A percentile compares a stretch with the other conserved stretches of the same genome.
Evolutionary conservation across 225 moss, liverwort and hornwort genomes (phyloP).

Genomic region (Sphagnum contortum): DNA sequence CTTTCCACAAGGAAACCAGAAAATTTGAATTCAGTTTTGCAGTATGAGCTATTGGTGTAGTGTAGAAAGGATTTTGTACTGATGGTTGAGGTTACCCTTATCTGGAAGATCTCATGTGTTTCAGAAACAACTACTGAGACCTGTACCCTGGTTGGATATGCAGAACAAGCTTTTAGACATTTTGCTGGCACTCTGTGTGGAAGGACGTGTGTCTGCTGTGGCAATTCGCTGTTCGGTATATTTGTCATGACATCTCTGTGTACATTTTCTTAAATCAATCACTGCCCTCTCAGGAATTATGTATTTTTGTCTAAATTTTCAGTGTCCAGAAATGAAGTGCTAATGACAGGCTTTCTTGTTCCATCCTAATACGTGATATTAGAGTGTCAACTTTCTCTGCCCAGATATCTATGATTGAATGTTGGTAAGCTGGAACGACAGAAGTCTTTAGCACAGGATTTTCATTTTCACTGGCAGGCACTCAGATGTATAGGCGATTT

Average conservation of each 20-base stretch:
- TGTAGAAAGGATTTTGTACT: no score
- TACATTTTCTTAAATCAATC: no score
- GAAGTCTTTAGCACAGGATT: no score
- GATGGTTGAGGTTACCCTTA: no score
- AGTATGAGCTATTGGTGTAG: background rate
- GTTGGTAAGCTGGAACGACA: no score
- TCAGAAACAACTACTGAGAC: no score
- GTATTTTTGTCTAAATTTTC: background rate
- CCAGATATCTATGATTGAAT: no score
- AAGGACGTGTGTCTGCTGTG: slow-evolving; percentile 80
- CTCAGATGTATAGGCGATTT: slow-evolving; percentile 92
- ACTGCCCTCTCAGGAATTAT: background rate
- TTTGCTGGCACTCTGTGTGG: slow-evolving; percentile 74
- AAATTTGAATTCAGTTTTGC: no score
- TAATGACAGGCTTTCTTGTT: no score
- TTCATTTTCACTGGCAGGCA: slow-evolving; percentile 34
- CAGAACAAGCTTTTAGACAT: slow-evolving; percentile 89
- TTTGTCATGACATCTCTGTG: background rate
- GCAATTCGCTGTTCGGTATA: slow-evolving; percentile 90
- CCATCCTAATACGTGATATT: background rate
- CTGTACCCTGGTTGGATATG: slow-evolving; percentile 2
- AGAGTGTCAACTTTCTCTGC: background rate
- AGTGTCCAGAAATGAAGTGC: background rate
- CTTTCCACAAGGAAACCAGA: no score
- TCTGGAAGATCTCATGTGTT: no score